Evolutionary conservation across 2,329 filamentous ascomycete species (phyloP).

Genomic region (Apiospora arundinis): DNA sequence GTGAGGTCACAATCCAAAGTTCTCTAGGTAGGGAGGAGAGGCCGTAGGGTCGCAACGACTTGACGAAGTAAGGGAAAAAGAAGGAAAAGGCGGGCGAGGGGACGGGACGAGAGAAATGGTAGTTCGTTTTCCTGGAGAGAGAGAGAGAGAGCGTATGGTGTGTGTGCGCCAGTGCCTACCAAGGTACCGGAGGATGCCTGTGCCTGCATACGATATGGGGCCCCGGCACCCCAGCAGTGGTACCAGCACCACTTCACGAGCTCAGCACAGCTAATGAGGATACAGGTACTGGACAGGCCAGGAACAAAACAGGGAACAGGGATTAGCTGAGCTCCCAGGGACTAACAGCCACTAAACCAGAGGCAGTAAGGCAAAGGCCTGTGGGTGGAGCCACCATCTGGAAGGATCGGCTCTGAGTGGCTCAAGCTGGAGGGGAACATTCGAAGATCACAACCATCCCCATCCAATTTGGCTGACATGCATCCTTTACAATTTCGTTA

Average conservation of each 20-base stretch:
- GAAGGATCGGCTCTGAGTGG: conserved; percentile 9
- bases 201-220: conserved; percentile 13
- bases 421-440: conserved; percentile 12
- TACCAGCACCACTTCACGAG: not conserved
- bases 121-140: conserved; percentile 11
- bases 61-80: conserved; percentile 17
- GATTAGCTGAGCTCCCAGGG: not conserved
- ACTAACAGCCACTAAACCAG: not conserved
- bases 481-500: conserved; percentile 6
- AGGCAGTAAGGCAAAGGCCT: not conserved
- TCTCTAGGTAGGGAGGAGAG: conserved; percentile 10
- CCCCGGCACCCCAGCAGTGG: not conserved
- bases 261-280: not conserved
- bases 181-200: too few species aligned
- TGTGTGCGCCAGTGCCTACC: too few species aligned
- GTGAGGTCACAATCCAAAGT: conserved; percentile 6
- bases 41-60: conserved; percentile 17
- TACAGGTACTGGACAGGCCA: not conserved
- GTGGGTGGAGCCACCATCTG: conserved; percentile 3
- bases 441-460: conserved; percentile 15
- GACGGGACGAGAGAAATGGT: conserved; percentile 7
- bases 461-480: conserved; percentile 12
- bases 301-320: conserved; percentile 3
- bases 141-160: not conserved
- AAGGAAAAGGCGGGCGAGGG: conserved; percentile 18